Conservation (phyloP, 805 yeast genomes). For the Candida takata region DNA sequence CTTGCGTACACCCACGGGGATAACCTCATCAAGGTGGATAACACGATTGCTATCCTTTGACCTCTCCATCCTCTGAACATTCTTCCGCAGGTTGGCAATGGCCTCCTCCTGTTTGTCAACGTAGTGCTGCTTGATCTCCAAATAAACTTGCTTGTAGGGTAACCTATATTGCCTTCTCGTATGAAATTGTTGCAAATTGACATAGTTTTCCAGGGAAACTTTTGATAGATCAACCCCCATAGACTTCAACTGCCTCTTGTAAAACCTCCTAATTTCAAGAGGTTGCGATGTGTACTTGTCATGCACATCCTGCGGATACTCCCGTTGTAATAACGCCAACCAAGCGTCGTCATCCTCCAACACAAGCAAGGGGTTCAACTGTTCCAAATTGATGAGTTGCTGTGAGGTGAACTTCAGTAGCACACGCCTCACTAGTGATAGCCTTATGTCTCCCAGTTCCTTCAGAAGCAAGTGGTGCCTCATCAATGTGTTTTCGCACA, state of each 20-base stretch:
- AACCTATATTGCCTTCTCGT: constrained; percentile 24
- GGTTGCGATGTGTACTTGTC: constrained; percentile 24
- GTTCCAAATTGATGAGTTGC: constrained; percentile 28
- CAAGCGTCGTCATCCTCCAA: constrained; percentile 35
- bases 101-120: constrained; percentile 28
- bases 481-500: constrained; percentile 20
- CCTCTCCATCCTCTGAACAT: constrained; percentile 23
- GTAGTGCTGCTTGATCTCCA: constrained; percentile 27
- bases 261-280: constrained; percentile 15
- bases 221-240: constrained; percentile 8
- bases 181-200: constrained; percentile 7
- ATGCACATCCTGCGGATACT: constrained; percentile 30
- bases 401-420: constrained; percentile 24
- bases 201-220: constrained; percentile 14
- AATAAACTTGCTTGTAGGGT: constrained; percentile 30
- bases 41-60: constrained; percentile 27
- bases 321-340: constrained; percentile 24
- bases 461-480: constrained; percentile 13
- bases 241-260: constrained; percentile 13
- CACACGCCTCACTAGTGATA: constrained; percentile 24
- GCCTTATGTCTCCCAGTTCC: constrained; percentile 28
- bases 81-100: constrained; percentile 27
- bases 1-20: constrained; percentile 9
- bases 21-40: constrained; percentile 18
- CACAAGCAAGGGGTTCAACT: constrained; percentile 24